phyloP scores from a whole-genome alignment of 257 asterid genomes.

The Anisodus tanguticus region DNA sequence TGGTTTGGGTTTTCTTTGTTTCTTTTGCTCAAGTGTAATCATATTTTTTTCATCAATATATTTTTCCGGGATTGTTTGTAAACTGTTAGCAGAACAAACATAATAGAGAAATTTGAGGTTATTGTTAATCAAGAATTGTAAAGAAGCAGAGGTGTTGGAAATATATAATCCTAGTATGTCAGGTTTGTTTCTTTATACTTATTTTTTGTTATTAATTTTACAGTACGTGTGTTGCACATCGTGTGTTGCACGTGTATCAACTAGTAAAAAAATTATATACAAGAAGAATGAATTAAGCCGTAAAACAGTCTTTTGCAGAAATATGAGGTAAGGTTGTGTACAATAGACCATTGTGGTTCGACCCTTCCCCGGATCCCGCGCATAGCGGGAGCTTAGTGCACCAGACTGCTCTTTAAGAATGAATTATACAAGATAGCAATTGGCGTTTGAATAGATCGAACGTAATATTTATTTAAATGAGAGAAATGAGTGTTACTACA shows the following conservation, averaged over 20 bases:
- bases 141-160: neutral
- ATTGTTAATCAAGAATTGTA: neutral
- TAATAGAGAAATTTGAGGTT: neutral
- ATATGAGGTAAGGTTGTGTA: too few species aligned
- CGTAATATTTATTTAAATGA: neutral
- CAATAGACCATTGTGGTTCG: too few species aligned
- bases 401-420: neutral
- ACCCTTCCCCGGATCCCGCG: too few species aligned
- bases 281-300: neutral
- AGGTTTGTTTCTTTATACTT: neutral
- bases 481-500: neutral
- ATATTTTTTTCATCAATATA: neutral
- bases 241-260: neutral
- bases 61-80: neutral
- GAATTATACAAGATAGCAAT: neutral
- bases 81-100: neutral
- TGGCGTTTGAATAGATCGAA: neutral
- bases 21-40: constrained; percentile 4
- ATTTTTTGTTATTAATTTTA: neutral
- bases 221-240: neutral
- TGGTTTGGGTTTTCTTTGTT: neutral
- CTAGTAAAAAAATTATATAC: neutral
- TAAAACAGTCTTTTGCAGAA: too few species aligned
- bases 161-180: neutral
- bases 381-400: too few species aligned